A percentile compares a stretch with the other conserved stretches of the same genome.
Evolutionary conservation across 257 asterid genomes (phyloP).

Genomic region (Solanum sparsipilum): DNA sequence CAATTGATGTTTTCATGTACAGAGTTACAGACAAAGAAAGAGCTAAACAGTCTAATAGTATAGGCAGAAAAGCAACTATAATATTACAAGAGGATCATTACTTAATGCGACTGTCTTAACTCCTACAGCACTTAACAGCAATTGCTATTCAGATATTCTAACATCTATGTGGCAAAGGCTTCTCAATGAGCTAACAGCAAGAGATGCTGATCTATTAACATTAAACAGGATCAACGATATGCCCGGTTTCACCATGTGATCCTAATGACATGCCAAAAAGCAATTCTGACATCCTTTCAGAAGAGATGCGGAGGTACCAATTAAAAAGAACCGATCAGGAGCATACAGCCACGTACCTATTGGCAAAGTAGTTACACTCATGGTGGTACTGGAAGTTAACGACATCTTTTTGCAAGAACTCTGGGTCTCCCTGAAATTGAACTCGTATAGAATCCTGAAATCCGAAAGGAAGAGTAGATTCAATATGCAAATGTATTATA

Average conservation of each 20-base stretch:
- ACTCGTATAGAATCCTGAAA: background rate
- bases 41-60: background rate
- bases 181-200: background rate
- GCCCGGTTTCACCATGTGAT: background rate
- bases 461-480: background rate
- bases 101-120: background rate
- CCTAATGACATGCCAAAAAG: background rate
- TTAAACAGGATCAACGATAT: background rate
- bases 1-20: background rate
- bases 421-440: background rate
- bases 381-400: constrained; percentile 16
- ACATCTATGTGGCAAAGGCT: background rate
- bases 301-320: background rate
- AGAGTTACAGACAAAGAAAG: background rate
- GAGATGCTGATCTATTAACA: background rate
- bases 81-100: background rate
- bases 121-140: background rate
- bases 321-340: background rate
- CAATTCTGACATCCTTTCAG: background rate
- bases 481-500: background rate
- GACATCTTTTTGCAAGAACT: constrained; percentile 20
- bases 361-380: constrained; percentile 15
- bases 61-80: background rate
- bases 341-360: constrained; percentile 14
- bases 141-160: background rate